Evolutionary conservation across 2,329 filamentous ascomycete genomes (phyloP), one percentile per base, ranked within the genome.

Genomic region (Aspergillus thermomutatus): DNA sequence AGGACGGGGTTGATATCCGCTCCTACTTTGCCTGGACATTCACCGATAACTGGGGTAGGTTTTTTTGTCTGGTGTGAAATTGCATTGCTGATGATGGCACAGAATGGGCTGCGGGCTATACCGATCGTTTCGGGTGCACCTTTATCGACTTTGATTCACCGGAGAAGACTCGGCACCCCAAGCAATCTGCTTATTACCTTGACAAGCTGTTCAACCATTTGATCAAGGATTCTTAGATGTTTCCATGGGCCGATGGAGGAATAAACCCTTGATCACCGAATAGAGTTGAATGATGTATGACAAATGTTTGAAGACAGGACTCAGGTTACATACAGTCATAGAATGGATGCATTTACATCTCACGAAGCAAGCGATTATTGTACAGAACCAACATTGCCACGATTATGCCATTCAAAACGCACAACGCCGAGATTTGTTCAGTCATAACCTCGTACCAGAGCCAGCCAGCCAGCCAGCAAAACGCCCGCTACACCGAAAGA

Each of bases 21-120:
- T 89, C 87, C 3, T 93, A 92, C 76, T 83, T 91, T 75, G 90
- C 87, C 17, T 93, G 90, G 89, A 89, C 86, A 64, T 81, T 93
- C 58, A 83, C 92, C 79, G 90, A 93, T 56, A 70, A 70, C 21
- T 70, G 68, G 80, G 67, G 80, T 83, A 75, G 72, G 80, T 79
- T 54, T 53, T 53, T 19, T 31, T 25, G 25, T 25, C 6, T 21
- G 3, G 8, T 19, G 46, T 47, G 17, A 21, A 23, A 11, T 47
- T 26, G 43, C 21, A 4, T n/a, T 34, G 19, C 55, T 60, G 26
- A 54, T 43, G 4, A 17, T 19, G 37, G n/a, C 43, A 1, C 54
- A 72, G 89, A 91, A 76, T 92, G 88, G 88, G 88, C 89, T 25
- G 90, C 92, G 72, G 90, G 89, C 11, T 93, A 91, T 72, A 84